Evolutionary conservation across 1,139 yeast species (phyloP).

Genomic region (Blastobotrys indianensis): DNA sequence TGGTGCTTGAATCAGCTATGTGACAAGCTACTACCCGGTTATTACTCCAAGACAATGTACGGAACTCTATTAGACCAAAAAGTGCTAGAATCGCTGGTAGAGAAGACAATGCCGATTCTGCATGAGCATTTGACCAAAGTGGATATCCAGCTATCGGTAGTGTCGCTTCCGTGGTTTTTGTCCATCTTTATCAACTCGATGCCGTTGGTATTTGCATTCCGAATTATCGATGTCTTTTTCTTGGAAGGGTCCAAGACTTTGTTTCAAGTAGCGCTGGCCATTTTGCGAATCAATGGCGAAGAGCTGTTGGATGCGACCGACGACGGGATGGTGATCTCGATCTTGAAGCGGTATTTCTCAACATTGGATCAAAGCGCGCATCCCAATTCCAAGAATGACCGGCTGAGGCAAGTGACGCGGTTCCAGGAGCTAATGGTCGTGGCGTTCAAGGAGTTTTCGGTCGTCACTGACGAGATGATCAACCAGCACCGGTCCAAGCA

Average conservation of each 20-base stretch:
- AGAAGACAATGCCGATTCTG: constrained; percentile 80
- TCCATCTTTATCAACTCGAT: constrained; percentile 85
- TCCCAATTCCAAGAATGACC: constrained; percentile 62
- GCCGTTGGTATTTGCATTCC: constrained; percentile 90
- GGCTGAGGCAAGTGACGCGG: constrained; percentile 62
- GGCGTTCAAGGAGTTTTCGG: constrained; percentile 85
- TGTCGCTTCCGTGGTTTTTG: constrained; percentile 93
- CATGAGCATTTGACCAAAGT: constrained; percentile 74
- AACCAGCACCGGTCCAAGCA: constrained; percentile 62
- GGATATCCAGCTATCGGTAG: constrained; percentile 92
- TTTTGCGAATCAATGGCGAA: constrained; percentile 81
- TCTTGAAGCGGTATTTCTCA: constrained; percentile 75
- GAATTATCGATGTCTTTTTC: constrained; percentile 88
- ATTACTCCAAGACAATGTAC: constrained; percentile 95
- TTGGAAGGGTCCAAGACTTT: constrained; percentile 84
- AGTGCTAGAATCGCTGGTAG: constrained; percentile 86
- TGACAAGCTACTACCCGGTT: constrained; percentile 86
- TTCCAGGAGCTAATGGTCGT: constrained; percentile 89
- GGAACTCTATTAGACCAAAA: constrained; percentile 92
- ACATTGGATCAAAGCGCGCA: constrained; percentile 76
- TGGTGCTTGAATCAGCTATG: constrained; percentile 86
- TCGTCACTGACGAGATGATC: constrained; percentile 69
- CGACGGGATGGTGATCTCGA: constrained; percentile 85
- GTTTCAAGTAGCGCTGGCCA: constrained; percentile 90
- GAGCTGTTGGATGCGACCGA: constrained; percentile 73